Base-by-base conservation (phyloP, 1,139 yeast genomes). In the Petasospora rhodanensis region DNA sequence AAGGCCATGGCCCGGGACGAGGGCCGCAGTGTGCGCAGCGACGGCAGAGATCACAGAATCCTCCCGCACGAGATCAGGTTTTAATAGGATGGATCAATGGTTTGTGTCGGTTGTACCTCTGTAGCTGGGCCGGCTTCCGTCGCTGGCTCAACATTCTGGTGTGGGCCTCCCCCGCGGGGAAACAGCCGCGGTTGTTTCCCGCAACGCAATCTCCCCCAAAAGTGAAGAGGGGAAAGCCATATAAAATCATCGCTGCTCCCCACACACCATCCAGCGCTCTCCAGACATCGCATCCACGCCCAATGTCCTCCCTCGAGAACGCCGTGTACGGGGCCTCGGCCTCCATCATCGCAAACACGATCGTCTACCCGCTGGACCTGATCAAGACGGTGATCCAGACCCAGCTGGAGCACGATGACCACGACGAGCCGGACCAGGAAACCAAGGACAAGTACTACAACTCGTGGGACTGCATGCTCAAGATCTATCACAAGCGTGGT, bases 281-380 rank as follows among this genome's bases (percentile, higher is more conserved):
- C n/a, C n/a, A n/a, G n/a, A n/a, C n/a, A n/a, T n/a, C n/a, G n/a
- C n/a, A n/a, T n/a, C n/a, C n/a, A n/a, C n/a, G n/a, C n/a, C n/a
- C n/a, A 15, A 38, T 36, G 40, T 37, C 41, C n/a, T 37, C 42
- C 8, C 12, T 42, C 9, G 46, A 42, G 28, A 26, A 24, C 11
- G 95, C 95, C 0, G 71, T 84, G 14, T 79, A 86, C 31, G 95
- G 95, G 1, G 87, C 95, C 0, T 68, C 80, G 37, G 94, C 95
- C 7, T 85, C 95, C 4, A 82, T 79, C 27, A 59, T 83, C 37
- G 95, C 95, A 27, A 85, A 82, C 56, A 66, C 86, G n/a, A 65
- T 78, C 28, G 85, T 81, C 3, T 83, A 79, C 49, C 94, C 94
- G 0, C 59, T 83, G 34, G 91, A 81, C 52, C 63, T 82, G 40